Evolutionary conservation across 23 red algal species (phyloP).

Genomic region (Gracilaria gracilis): DNA sequence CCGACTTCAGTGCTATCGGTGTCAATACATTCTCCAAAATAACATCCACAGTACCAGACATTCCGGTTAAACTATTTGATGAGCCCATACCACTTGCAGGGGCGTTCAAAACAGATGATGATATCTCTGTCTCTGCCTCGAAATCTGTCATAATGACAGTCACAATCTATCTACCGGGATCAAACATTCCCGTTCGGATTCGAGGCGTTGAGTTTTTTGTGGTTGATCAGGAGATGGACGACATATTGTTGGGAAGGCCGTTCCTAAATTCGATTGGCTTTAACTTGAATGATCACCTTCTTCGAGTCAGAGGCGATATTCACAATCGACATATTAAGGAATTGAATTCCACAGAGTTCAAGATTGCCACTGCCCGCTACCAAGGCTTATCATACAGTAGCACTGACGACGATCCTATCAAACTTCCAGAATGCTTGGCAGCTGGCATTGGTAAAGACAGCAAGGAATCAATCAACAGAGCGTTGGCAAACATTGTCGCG

Average conservation of each 20-base stretch:
- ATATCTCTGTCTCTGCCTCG: not conserved
- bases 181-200: not conserved
- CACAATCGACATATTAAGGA: not conserved
- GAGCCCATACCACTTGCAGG: not conserved
- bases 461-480: not conserved
- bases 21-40: not conserved
- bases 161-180: conserved; percentile 29
- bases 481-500: not conserved
- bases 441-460: conserved; percentile 22
- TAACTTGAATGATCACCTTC: not conserved
- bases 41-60: not conserved
- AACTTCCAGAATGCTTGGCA: conserved; percentile 1
- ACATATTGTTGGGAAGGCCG: conserved; percentile 27
- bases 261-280: conserved; percentile 42
- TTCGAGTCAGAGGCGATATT: not conserved
- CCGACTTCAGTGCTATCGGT: not conserved
- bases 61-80: not conserved
- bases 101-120: not conserved
- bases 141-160: not conserved
- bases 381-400: not conserved
- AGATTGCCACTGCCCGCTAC: not conserved
- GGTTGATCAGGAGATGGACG: conserved; percentile 26
- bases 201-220: conserved; percentile 17
- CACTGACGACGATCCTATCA: conserved; percentile 12
- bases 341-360: not conserved